Evolutionary conservation across 352 stramenopile species (phyloP), one percentile per base, ranked within the genome.

Genomic region (Blastocystis sp.): DNA sequence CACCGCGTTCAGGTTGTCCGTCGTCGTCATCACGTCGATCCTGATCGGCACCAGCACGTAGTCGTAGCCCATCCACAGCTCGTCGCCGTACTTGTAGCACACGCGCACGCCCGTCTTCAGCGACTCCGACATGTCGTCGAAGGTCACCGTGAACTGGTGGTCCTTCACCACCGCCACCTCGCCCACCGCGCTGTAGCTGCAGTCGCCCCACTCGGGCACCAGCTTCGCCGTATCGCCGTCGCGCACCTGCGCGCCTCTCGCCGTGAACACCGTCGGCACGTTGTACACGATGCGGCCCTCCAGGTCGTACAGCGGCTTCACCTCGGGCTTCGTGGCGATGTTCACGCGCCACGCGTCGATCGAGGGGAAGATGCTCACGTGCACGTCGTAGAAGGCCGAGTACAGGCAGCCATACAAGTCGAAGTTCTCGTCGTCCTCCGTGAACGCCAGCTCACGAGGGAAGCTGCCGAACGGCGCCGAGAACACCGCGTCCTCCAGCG

Each of bases 261-360:
- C 74, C 5, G 7, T 48, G 38, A 84, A 84, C 53, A 45, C 21
- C 34, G 74, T 84, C 19, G 74, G 48, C 53, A 41, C 28, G 45
- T 67, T 84, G 74, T 28, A 84, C 53, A 84, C 28, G 61, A 84
- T 84, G 28, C 74, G 74, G 48, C 41, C 56, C n/a, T 45, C 56
- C 74, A 84, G n/a, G 34, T 84, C 74, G 21, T 70, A 9, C 19
- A 84, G 17, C 11, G 28, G 74, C 65, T 52, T 52, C 53, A 84
- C 41, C 48, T 41, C 56, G 48, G 74, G 74, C 17, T 34, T 62
- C 74, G 17, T n/a, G 1, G 74, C 74, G 10, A 84, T 62, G 40
- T n/a, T 84, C 4, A 62, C 9, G 14, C 48, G 9, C 74, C 74
- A 84, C 10, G 14, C n/a, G 2, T 41, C 74, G 14, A n/a, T 3